phyloP scores from a whole-genome alignment of 352 stramenopile genomes.

The Salisapilia sapeloensis region DNA sequence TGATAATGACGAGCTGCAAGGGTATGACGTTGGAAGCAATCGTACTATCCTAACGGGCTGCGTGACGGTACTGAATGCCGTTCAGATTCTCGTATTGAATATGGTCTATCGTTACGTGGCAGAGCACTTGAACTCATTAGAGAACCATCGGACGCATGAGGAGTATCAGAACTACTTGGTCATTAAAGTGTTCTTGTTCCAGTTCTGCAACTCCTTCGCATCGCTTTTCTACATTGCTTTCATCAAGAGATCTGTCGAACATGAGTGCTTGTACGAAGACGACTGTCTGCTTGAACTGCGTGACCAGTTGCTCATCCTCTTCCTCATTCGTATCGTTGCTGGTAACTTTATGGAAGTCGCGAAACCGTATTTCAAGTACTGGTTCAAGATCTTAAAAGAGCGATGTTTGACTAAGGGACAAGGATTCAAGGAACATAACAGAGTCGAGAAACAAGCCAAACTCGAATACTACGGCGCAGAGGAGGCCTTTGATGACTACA shows the following conservation, averaged over 20 bases:
- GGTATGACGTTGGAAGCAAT: conserved; percentile 9
- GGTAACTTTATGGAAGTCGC: conserved; percentile 82
- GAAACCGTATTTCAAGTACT: conserved; percentile 72
- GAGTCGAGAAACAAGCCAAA: conserved; percentile 73
- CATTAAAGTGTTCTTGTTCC: conserved; percentile 97
- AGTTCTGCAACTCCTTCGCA: conserved; percentile 96
- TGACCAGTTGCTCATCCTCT: conserved; percentile 83
- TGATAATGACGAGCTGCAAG: conserved; percentile 12
- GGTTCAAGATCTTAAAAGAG: conserved; percentile 39
- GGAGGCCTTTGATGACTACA: conserved; percentile 80
- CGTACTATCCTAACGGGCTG: conserved; percentile 18
- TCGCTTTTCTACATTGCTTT: conserved; percentile 93
- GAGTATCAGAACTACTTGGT: conserved; percentile 88
- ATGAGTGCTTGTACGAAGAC: conserved; percentile 68
- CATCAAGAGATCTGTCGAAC: conserved; percentile 24
- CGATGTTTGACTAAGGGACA: conserved; percentile 11
- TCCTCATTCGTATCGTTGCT: conserved; percentile 86
- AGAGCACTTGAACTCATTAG: conserved; percentile 85
- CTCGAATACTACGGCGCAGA: conserved; percentile 66
- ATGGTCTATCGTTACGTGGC: conserved; percentile 84
- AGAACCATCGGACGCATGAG: conserved; percentile 84
- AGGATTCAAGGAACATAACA: conserved; percentile 38
- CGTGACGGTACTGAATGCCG: conserved; percentile 44
- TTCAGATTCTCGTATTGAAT: conserved; percentile 91
- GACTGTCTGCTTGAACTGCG: conserved; percentile 81